Base-by-base conservation (phyloP, 495 filamentous ascomycete genomes). In the Penicillium daleae region DNA sequence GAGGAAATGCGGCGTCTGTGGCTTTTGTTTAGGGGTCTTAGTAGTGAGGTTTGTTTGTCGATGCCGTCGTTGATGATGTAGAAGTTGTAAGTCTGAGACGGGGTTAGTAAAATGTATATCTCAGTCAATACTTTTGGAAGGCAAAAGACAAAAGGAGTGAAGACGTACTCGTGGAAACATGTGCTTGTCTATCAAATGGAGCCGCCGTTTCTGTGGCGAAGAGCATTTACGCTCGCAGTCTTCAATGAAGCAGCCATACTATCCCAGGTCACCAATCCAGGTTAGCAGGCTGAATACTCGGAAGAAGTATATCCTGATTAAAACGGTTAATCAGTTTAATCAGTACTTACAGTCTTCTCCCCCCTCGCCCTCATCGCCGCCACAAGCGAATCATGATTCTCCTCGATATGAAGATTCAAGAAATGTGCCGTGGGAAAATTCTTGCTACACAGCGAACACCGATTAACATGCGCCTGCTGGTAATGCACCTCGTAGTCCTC, bases 181-280 rank as follows among this genome's bases (percentile, higher is more conserved):
- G 68, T 99, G 95, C 76, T 97, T 97, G 74, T 97, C 94, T 60
- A 94, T 91, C 26, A 96, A 76, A 76, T 99, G 95, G 71, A 91
- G 85, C 53, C 89, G 82, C 50, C 95, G 85, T 74, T 96, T 99
- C 63, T 90, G 84, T 5, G 90, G 87, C 8, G 88, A 92, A 29
- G 84, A 88, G 77, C 93, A 98, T 75, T 93, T 87, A 60, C 89
- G 81, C 50, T 97, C 93, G 69, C 95, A 99, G 49, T 82, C 86
- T 68, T 96, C 90, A 17, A 97, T 88, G 70, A 98, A 95, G 73
- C 95, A 99, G 2, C 81, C 84, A 72, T 91, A 97, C 90, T 96
- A 37, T 44, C 37, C 21, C 22, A 44, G 22, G n/a, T n/a, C n/a
- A n/a, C n/a, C 15, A 56, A 35, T 3, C 13, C 10, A 21, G 10